phyloP scores from a whole-genome alignment of 352 stramenopile genomes.

The Globisporangium takayamanum region DNA sequence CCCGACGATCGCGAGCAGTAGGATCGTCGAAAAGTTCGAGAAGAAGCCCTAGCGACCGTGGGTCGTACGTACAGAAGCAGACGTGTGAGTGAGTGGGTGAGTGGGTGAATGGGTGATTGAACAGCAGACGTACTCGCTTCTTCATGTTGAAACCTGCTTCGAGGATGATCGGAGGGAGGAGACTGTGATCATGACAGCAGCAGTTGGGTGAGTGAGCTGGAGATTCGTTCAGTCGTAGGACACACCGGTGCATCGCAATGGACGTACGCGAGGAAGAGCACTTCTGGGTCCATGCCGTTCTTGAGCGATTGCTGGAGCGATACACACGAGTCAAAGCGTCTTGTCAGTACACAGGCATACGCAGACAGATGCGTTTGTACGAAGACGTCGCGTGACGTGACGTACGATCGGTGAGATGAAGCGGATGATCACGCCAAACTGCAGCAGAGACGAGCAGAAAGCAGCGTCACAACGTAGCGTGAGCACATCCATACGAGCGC shows the following conservation, averaged over 20 bases:
- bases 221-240: background rate
- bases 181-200: conserved; percentile 12
- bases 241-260: background rate
- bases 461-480: background rate
- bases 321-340: background rate
- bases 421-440: conserved; percentile 74
- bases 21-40: conserved; percentile 84
- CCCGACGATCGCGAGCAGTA: conserved; percentile 72
- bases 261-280: conserved; percentile 77
- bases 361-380: background rate
- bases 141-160: conserved; percentile 87
- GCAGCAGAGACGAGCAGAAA: background rate
- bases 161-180: conserved; percentile 79
- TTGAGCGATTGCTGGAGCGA: conserved; percentile 59
- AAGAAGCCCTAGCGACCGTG: conserved; percentile 60
- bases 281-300: conserved; percentile 75
- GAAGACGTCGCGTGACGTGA: background rate
- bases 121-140: conserved; percentile 45
- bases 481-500: background rate
- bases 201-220: background rate
- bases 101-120: conserved; percentile 1
- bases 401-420: conserved; percentile 73
- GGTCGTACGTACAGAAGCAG: conserved; percentile 1
- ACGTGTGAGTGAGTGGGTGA: conserved; percentile 1
- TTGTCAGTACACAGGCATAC: background rate